These are phyloP conservation scores for Xerocomellus chrysenteron DNA, from an alignment of 768 basidiomycete genomes.

Conservation along the genomic window DNA sequence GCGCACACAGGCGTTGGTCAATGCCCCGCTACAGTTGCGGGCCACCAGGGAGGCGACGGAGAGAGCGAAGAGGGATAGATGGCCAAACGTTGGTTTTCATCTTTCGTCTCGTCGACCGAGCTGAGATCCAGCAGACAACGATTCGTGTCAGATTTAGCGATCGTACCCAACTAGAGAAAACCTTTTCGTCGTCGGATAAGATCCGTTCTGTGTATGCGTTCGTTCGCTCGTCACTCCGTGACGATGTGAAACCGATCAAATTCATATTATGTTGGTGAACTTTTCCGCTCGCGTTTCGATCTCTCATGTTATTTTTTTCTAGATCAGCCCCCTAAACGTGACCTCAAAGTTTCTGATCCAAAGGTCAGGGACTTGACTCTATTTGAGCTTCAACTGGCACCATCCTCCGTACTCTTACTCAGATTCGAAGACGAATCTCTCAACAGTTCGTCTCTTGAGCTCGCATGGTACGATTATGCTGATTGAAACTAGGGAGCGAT, in stretches of 20 bases:
- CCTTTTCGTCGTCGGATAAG: conserved; percentile 75
- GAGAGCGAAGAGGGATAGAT: conserved; percentile 60
- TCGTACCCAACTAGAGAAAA: conserved; percentile 75
- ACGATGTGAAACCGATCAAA: conserved; percentile 75
- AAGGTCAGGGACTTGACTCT: conserved; percentile 67
- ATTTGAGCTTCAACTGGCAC: conserved; percentile 70
- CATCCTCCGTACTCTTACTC: conserved; percentile 74
- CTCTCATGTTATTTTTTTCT: background rate
- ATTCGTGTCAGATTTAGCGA: conserved; percentile 83
- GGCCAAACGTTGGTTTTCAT: conserved; percentile 57
- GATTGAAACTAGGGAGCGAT: conserved; percentile 43
- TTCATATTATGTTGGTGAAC: conserved; percentile 74
- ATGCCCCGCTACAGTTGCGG: conserved; percentile 71
- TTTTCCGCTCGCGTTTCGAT: background rate
- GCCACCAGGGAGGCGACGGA: conserved; percentile 60
- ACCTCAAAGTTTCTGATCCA: conserved; percentile 79
- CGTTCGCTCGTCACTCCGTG: conserved; percentile 65
- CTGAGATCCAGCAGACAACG: conserved; percentile 54
- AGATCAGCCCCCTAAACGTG: conserved; percentile 88
- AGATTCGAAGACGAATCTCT: conserved; percentile 70
- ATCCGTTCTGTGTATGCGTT: conserved; percentile 85
- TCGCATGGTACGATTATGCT: background rate
- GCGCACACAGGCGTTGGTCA: conserved; percentile 57
- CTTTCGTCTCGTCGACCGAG: background rate
- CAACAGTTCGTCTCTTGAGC: conserved; percentile 48